Percentiles rank a stretch among this genome's conserved stretches.
phyloP scores from a whole-genome alignment of 306 rosid genomes.

The Cucurbita ficifolia region DNA sequence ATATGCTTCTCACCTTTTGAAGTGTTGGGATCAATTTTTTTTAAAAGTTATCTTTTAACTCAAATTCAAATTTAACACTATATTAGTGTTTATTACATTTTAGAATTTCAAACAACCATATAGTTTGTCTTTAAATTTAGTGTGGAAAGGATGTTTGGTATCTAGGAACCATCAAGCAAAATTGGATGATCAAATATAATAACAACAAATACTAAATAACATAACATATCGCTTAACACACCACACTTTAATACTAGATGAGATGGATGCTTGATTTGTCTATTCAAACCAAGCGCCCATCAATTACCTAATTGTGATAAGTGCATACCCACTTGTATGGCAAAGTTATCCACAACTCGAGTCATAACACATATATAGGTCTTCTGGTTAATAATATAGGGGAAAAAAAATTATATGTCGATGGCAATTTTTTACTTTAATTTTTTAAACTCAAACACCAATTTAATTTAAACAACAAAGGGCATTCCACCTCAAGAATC shows the following conservation, averaged over 20 bases:
- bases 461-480: not conserved
- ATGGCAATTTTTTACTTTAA: no score
- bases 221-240: no score
- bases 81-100: not conserved
- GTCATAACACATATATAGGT: not conserved
- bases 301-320: not conserved
- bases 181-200: no score
- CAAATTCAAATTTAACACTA: not conserved
- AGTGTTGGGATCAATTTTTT: no score
- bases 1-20: no score
- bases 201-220: no score
- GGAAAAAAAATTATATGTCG: not conserved
- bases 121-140: not conserved
- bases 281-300: not conserved
- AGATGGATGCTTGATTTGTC: not conserved
- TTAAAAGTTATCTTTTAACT: not conserved
- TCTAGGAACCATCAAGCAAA: no score
- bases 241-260: not conserved
- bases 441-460: not conserved
- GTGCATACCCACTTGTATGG: not conserved
- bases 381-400: not conserved
- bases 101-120: not conserved
- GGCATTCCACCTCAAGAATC: no score
- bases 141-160: not conserved
- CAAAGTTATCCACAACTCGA: not conserved